Base-by-base conservation (phyloP, 2,329 filamentous ascomycete genomes). In the Bipolaris bicolor region DNA sequence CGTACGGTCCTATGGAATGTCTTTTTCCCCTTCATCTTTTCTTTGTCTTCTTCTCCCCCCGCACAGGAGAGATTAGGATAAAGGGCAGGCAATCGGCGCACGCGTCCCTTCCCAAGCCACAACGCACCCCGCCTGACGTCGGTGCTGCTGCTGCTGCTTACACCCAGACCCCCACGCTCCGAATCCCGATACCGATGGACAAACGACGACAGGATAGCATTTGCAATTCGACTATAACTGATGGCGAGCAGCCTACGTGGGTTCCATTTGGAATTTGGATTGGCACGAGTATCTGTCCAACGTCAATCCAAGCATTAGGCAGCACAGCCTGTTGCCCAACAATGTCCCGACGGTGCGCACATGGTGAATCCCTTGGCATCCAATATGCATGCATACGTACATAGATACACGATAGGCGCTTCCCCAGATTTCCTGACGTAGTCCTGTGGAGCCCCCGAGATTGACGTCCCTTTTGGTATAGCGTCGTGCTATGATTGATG, bases 111-210 rank as follows among this genome's bases (percentile, higher is more conserved):
- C 33, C 34, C 45, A 37, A 49, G 55, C 40, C 49, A 50, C 51
- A 31, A 31, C 10, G 10, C 29, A 55, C 36, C 16, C 51, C 40
- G 39, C 55, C 34, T 58, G 51, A 51, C 45, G 34, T 52, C 49
- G 26, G 39, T 55, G n/a, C n/a, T 53, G 53, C 53, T 57, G 53
- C 53, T 57, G 34, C 39, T 46, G 45, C 56, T 31, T 31, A 56
- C 40, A 61, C 57, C 49, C 43, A 53, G 45, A 50, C 41, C 54
- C 55, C 50, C 53, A 57, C 56, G 43, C 45, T 56, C 58, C 47
- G 59, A 52, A 34, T 34, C 57, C 62, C 44, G 55, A 49, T 18
- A 44, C 58, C 55, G 57, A 58, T 55, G 43, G 45, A 49, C 16
- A 33, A 22, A 46, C 46, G 52, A 55, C 52, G 49, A 55, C 36